Conservation (phyloP, 2,329 filamentous ascomycete species). For the Fusarium sp. region DNA sequence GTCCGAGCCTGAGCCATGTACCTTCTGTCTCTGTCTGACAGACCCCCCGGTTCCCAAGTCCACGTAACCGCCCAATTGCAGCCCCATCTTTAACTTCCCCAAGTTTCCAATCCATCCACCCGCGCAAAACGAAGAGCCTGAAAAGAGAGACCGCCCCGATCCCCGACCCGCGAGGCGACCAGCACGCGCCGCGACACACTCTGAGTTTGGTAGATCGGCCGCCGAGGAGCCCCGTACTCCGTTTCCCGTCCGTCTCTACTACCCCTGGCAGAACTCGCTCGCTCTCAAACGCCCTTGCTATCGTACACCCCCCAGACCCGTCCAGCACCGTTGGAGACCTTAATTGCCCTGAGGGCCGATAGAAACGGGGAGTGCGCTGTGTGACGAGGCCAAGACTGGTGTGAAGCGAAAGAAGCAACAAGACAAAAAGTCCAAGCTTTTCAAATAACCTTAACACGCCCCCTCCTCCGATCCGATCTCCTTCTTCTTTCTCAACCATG, state of each 20-base stretch:
- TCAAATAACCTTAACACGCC: not conserved
- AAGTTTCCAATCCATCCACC: slow-evolving; percentile 15
- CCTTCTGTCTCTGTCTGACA: slow-evolving; percentile 7
- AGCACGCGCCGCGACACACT: not conserved
- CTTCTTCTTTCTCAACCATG: slow-evolving; percentile 17
- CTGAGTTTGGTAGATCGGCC: not conserved
- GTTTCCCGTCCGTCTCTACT: not conserved
- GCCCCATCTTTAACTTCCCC: slow-evolving; percentile 33
- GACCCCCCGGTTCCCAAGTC: slow-evolving; percentile 10
- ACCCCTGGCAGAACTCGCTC: not conserved
- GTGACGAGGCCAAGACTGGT: slow-evolving; percentile 2
- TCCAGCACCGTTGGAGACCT: not conserved
- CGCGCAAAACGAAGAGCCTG: not conserved
- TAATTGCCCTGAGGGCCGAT: not conserved
- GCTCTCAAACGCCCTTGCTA: not conserved
- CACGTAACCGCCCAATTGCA: slow-evolving; percentile 39
- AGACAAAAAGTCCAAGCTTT: slow-evolving; percentile 3
- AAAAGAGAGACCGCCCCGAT: not conserved
- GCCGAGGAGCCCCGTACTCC: slow-evolving; percentile 1
- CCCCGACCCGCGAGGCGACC: not conserved
- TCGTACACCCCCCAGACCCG: not conserved
- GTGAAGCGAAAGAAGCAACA: not conserved
- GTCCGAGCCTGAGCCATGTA: slow-evolving; percentile 4
- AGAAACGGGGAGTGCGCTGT: not conserved
- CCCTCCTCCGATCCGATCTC: slow-evolving; percentile 20